These are phyloP conservation scores for Litsea cubeba DNA, from an alignment of 164 flowering plant genomes.

Conservation along the genomic window DNA sequence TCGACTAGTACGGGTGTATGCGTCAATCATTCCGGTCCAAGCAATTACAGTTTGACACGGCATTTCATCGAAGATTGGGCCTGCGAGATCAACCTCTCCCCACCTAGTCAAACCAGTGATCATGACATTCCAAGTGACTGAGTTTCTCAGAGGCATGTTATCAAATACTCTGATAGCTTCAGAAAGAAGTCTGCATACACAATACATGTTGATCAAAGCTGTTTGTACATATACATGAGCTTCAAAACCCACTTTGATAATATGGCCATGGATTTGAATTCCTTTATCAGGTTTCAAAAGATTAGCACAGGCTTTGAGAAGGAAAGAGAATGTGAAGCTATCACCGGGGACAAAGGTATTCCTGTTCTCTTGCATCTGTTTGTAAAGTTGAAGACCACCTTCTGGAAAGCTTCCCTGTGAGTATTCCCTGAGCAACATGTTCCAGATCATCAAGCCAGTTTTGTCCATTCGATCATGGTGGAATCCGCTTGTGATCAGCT, in stretches of 20 bases:
- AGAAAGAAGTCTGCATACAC: conserved; percentile 8
- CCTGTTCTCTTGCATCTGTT: conserved; percentile 8
- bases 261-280: conserved; percentile 20
- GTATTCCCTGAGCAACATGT: conserved; percentile 18
- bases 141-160: conserved; percentile 15
- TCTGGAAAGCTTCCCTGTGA: conserved; percentile 20
- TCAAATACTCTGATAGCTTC: conserved; percentile 20
- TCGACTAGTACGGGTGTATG: conserved; percentile 15
- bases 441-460: conserved; percentile 15
- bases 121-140: conserved; percentile 28
- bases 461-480: neutral
- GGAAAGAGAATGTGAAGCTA: conserved; percentile 24
- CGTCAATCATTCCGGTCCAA: conserved; percentile 31
- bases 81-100: conserved; percentile 21
- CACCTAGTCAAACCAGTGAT: conserved; percentile 24
- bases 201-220: conserved; percentile 22
- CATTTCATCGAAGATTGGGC: conserved; percentile 18
- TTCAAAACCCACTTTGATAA: conserved; percentile 16
- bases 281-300: conserved; percentile 14
- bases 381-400: conserved; percentile 21
- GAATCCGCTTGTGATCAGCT: conserved; percentile 19
- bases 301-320: conserved; percentile 27
- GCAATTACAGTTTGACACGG: conserved; percentile 15
- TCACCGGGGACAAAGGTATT: conserved; percentile 1
- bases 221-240: conserved; percentile 23